These are phyloP conservation scores for Xenoacremonium recifei DNA, from an alignment of 2,329 filamentous ascomycete genomes.

Conservation along the genomic window DNA sequence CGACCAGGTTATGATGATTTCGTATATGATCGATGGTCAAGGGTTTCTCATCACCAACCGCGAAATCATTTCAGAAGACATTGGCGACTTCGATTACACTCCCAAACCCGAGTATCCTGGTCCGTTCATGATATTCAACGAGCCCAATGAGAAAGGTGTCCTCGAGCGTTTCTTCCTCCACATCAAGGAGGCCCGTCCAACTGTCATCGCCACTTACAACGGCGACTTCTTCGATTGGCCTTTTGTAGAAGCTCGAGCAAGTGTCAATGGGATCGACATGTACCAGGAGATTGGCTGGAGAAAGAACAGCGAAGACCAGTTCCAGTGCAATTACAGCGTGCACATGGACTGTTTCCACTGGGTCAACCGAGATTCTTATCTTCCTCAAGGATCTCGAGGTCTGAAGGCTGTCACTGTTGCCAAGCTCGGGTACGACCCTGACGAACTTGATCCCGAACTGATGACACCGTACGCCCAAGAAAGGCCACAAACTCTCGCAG, in stretches of 20 bases:
- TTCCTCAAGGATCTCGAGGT: constrained; percentile 95
- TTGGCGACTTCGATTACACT: constrained; percentile 96
- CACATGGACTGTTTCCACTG: constrained; percentile 99
- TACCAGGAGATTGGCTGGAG: constrained; percentile 97
- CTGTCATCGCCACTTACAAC: constrained; percentile 99
- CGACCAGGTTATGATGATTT: constrained; percentile 99
- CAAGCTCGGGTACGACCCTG: constrained; percentile 96
- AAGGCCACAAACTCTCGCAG: constrained; percentile 87
- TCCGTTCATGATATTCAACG: constrained; percentile 97
- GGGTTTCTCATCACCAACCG: constrained; percentile 97
- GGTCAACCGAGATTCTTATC: constrained; percentile 98
- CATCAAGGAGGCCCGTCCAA: constrained; percentile 90
- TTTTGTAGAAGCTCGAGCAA: constrained; percentile 90
- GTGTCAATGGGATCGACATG: constrained; percentile 96
- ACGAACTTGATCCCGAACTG: constrained; percentile 93
- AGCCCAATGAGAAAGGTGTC: constrained; percentile 84
- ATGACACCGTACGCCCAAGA: constrained; percentile 94
- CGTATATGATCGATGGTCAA: constrained; percentile 99
- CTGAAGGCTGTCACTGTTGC: constrained; percentile 97
- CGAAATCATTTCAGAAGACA: constrained; percentile 96
- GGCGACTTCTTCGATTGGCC: constrained; percentile 99
- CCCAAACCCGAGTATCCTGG: constrained; percentile 95
- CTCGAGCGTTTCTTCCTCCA: constrained; percentile 93
- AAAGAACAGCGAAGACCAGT: constrained; percentile 94
- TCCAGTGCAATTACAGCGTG: constrained; percentile 91